Conservation (phyloP, 2,329 filamentous ascomycete species). For the Lachnellula subtilissima region DNA sequence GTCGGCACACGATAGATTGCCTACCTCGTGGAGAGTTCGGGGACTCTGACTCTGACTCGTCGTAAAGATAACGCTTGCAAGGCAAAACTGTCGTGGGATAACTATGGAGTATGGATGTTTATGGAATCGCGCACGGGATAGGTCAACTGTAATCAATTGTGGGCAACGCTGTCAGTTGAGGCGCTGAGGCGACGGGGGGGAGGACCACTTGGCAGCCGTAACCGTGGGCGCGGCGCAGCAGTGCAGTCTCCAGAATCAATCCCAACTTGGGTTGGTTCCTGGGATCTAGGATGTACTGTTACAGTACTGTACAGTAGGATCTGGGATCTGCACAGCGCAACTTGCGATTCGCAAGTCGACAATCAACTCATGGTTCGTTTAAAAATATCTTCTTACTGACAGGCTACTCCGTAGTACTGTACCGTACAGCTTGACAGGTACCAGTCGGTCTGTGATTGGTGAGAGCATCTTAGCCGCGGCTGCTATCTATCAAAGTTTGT, state of each 20-base stretch:
- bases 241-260: too few species aligned
- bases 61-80: conserved; percentile 1
- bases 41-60: background rate
- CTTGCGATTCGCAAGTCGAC: too few species aligned
- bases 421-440: background rate
- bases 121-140: background rate
- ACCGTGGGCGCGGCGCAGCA: too few species aligned
- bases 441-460: background rate
- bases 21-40: background rate
- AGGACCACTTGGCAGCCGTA: background rate
- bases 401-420: too few species aligned
- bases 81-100: background rate
- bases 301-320: too few species aligned
- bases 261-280: too few species aligned
- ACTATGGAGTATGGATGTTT: too few species aligned
- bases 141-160: conserved; percentile 5
- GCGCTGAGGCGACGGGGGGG: background rate
- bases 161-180: background rate
- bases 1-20: conserved; percentile 1
- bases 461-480: background rate
- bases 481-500: background rate
- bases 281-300: too few species aligned
- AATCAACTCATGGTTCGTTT: too few species aligned
- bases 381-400: too few species aligned
- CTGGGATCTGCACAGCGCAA: too few species aligned